A percentile compares a stretch with the other conserved stretches of the same genome.
Evolutionary conservation across 1,284 basidiomycete genomes (phyloP).

Genomic region (Anthracocystis walkeri): DNA sequence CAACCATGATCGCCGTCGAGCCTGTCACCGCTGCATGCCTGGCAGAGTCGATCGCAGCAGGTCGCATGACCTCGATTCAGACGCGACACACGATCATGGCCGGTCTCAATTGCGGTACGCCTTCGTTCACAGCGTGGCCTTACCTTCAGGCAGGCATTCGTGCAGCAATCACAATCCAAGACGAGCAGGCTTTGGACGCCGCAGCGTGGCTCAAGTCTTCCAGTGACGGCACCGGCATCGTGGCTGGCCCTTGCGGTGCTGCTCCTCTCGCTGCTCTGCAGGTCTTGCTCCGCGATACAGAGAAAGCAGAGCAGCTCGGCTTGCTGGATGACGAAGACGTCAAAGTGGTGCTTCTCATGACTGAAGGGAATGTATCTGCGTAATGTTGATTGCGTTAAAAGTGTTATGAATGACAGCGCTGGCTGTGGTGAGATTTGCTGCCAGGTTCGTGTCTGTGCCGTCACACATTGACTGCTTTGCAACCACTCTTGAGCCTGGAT

Average conservation of each 20-base stretch:
- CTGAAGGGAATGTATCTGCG: too few species aligned
- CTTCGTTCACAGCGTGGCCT: slow-evolving; percentile 4
- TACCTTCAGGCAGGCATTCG: slow-evolving; percentile 3
- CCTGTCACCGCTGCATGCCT: neutral
- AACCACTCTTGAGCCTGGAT: too few species aligned
- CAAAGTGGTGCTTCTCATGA: too few species aligned
- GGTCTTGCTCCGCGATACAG: too few species aligned
- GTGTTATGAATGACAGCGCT: too few species aligned
- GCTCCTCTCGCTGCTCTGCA: too few species aligned
- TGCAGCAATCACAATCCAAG: neutral
- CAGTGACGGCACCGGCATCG: neutral
- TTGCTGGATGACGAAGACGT: too few species aligned
- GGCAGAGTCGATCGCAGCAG: neutral
- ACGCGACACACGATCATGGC: slow-evolving; percentile 8
- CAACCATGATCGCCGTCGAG: slow-evolving; percentile 1
- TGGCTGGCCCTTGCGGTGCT: neutral
- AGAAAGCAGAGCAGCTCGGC: too few species aligned
- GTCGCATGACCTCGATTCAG: neutral
- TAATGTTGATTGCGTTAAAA: too few species aligned
- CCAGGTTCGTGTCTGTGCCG: too few species aligned
- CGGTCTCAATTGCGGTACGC: slow-evolving; percentile 9
- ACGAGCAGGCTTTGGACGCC: neutral
- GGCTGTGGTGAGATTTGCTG: too few species aligned
- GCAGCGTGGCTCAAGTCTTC: neutral
- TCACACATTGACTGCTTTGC: too few species aligned